Evolutionary conservation across 73 alveolate species (phyloP).

Genomic region (Paramecium sonneborni): DNA sequence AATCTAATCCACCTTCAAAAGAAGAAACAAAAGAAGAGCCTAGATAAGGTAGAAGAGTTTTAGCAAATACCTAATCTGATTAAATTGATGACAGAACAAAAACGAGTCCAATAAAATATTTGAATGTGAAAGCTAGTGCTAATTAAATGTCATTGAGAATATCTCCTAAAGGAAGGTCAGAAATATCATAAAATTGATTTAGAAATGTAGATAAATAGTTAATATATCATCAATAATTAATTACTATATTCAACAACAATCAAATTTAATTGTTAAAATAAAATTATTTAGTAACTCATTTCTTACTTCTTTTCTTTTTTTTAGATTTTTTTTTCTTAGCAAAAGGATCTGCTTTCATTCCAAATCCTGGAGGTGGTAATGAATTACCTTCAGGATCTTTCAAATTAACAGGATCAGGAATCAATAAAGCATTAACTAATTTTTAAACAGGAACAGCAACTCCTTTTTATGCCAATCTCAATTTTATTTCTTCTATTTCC

Average conservation of each 20-base stretch:
- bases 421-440: conserved; percentile 25
- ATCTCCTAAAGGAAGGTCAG: background rate
- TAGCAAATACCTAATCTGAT: background rate
- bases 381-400: conserved; percentile 8
- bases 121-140: background rate
- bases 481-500: conserved; percentile 53
- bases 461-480: background rate
- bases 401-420: conserved; percentile 14
- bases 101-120: background rate
- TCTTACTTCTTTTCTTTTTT: conserved; percentile 46
- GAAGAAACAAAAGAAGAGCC: background rate
- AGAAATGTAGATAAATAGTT: background rate
- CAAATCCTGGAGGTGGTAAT: conserved; percentile 25
- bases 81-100: background rate
- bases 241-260: background rate
- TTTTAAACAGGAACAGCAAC: conserved; percentile 17
- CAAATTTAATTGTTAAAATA: background rate
- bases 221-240: background rate
- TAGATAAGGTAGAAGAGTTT: background rate
- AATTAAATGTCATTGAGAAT: background rate
- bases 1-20: background rate
- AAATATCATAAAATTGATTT: background rate
- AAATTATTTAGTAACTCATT: background rate
- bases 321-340: conserved; percentile 29
- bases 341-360: conserved; percentile 34